These are phyloP conservation scores for Aurinia saxatilis DNA, from an alignment of 345 rosid genomes.

Conservation along the genomic window DNA sequence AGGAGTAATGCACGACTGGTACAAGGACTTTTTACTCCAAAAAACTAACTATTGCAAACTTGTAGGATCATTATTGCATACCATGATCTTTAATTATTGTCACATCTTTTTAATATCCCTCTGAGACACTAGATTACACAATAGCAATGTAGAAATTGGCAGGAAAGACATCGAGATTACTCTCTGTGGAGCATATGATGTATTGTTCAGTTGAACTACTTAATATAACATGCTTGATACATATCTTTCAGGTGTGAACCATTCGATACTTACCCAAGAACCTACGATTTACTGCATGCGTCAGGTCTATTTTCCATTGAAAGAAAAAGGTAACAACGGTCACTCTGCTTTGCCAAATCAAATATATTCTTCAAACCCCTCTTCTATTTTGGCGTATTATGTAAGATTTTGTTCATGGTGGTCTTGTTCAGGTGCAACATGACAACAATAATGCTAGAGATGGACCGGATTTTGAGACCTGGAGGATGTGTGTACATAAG, in stretches of 20 bases:
- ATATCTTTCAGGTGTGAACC: constrained; percentile 76
- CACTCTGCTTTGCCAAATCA: neutral
- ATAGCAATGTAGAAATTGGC: neutral
- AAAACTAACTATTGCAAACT: neutral
- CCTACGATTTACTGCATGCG: constrained; percentile 82
- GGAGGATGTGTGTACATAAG: constrained; percentile 88
- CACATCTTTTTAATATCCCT: neutral
- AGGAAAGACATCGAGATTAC: too few species aligned
- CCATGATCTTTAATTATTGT: constrained; percentile 4
- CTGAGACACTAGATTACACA: neutral
- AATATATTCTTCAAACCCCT: neutral
- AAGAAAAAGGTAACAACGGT: constrained; percentile 60
- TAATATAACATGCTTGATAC: neutral
- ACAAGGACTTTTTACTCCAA: constrained; percentile 12
- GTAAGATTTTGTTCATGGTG: neutral
- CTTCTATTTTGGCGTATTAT: neutral
- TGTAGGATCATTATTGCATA: neutral
- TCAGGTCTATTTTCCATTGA: constrained; percentile 88
- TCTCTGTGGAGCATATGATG: neutral
- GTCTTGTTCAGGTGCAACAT: constrained; percentile 64
- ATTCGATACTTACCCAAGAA: constrained; percentile 94
- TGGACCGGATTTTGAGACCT: constrained; percentile 95
- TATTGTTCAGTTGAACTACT: neutral
- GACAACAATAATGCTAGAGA: constrained; percentile 89
- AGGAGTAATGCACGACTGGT: constrained; percentile 98